A percentile compares a stretch with the other conserved stretches of the same genome.
phyloP scores from a whole-genome alignment of 768 basidiomycete species.

The Hebeloma cylindrosporum region DNA sequence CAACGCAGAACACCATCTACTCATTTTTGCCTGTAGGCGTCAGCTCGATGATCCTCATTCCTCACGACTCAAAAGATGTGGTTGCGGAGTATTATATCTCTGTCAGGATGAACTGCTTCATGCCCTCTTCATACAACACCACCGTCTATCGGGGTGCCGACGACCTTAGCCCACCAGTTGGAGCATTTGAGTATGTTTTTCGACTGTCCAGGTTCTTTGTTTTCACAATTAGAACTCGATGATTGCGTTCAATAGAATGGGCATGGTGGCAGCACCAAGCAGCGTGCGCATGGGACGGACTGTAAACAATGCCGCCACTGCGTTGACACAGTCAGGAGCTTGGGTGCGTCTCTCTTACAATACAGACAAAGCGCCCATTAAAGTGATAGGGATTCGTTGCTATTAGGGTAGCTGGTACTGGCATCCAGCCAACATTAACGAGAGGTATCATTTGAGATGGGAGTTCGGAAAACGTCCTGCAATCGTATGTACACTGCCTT shows the following conservation, averaged over 20 bases:
- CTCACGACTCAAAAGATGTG: constrained; percentile 15
- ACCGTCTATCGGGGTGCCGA: constrained; percentile 29
- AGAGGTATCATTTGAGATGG: too few relatives aligned
- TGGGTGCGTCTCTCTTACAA: too few relatives aligned
- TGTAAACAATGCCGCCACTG: neutral
- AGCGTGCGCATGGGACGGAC: constrained; percentile 2
- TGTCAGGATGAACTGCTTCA: constrained; percentile 35
- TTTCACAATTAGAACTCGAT: neutral
- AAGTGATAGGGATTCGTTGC: too few relatives aligned
- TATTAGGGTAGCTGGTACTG: too few relatives aligned
- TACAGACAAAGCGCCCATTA: too few relatives aligned
- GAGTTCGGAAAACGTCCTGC: too few relatives aligned
- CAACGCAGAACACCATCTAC: constrained; percentile 1
- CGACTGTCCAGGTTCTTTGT: too few relatives aligned
- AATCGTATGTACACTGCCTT: too few relatives aligned
- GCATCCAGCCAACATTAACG: too few relatives aligned
- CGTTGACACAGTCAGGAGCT: constrained; percentile 9
- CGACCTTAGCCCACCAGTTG: constrained; percentile 29
- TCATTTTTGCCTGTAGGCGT: constrained; percentile 7
- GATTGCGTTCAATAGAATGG: constrained; percentile 1
- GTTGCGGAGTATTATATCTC: constrained; percentile 32
- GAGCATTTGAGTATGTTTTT: constrained; percentile 35
- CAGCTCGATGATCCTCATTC: constrained; percentile 21
- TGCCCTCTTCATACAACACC: constrained; percentile 36
- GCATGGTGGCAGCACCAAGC: constrained; percentile 1